Evolutionary conservation across 495 filamentous ascomycete genomes (phyloP).

Genomic region (Articulospora tetracladia): DNA sequence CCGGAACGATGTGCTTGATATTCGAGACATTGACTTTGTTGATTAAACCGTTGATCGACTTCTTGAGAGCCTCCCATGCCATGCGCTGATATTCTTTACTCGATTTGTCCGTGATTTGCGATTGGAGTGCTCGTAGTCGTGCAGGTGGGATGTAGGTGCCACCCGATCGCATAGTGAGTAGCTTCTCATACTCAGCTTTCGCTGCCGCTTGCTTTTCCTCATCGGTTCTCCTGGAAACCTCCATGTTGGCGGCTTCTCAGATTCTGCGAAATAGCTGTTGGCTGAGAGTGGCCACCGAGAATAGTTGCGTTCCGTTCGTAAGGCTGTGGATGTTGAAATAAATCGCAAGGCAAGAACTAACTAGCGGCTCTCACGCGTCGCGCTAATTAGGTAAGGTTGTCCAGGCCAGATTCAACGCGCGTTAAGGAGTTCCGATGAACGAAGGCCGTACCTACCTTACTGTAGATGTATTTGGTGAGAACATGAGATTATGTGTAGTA

Average conservation of each 20-base stretch:
- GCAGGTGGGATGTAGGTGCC: constrained; percentile 96
- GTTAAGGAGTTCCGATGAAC: no score
- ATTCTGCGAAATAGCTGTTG: neutral
- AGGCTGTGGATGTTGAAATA: neutral
- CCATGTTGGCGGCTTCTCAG: constrained; percentile 16
- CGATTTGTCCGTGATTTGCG: constrained; percentile 92
- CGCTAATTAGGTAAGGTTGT: neutral
- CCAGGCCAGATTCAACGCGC: neutral
- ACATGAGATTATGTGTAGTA: neutral
- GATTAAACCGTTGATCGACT: constrained; percentile 96
- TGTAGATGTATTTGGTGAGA: no score
- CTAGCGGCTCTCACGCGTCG: neutral
- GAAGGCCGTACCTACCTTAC: no score
- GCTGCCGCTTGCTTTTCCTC: constrained; percentile 77
- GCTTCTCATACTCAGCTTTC: constrained; percentile 87
- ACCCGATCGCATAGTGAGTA: constrained; percentile 85
- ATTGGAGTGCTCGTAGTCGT: constrained; percentile 84
- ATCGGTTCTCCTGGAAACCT: constrained; percentile 50
- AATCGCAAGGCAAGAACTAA: neutral
- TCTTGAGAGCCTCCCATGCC: constrained; percentile 98
- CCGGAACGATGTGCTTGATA: constrained; percentile 95
- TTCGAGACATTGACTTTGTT: constrained; percentile 98
- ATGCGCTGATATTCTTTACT: constrained; percentile 98
- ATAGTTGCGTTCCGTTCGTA: neutral
- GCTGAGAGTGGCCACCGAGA: neutral